Conservation (phyloP, 192 early-diverging fungal genomes). For the Coemansia sp. region DNA sequence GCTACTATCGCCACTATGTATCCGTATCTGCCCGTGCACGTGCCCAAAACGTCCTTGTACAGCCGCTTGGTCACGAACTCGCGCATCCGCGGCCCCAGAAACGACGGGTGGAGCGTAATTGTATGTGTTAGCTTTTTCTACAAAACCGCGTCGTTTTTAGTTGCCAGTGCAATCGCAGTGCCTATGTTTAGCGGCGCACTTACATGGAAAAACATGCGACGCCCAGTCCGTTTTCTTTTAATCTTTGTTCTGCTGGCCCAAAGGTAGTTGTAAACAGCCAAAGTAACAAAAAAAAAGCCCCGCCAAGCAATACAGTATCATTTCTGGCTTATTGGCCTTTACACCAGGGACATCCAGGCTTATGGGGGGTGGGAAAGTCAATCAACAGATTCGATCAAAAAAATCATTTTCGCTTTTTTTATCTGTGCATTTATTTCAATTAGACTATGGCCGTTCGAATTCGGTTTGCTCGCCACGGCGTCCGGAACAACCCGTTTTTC, state of each 20-base stretch:
- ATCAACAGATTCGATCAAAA: too few species aligned
- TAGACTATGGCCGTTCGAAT: constrained; percentile 73
- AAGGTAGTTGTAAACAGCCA: too few species aligned
- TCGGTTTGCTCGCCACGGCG: constrained; percentile 88
- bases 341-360: too few species aligned
- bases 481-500: constrained; percentile 84
- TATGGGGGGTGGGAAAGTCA: not conserved
- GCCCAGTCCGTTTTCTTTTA: too few species aligned
- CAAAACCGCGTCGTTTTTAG: not conserved
- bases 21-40: constrained; percentile 87
- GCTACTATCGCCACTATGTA: constrained; percentile 90
- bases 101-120: constrained; percentile 90
- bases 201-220: constrained; percentile 50
- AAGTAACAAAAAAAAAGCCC: too few species aligned
- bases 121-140: constrained; percentile 89
- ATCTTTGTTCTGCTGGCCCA: too few species aligned
- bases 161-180: too few species aligned
- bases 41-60: constrained; percentile 94
- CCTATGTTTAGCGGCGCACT: constrained; percentile 1
- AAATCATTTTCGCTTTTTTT: too few species aligned
- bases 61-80: constrained; percentile 74
- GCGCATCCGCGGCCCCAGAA: constrained; percentile 80
- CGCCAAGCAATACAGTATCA: too few species aligned
- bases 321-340: not conserved
- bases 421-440: not conserved